Percentiles rank a stretch among this genome's conserved stretches.
phyloP scores from a whole-genome alignment of 108 stramenopile genomes.

The Cylindrotheca closterium region DNA sequence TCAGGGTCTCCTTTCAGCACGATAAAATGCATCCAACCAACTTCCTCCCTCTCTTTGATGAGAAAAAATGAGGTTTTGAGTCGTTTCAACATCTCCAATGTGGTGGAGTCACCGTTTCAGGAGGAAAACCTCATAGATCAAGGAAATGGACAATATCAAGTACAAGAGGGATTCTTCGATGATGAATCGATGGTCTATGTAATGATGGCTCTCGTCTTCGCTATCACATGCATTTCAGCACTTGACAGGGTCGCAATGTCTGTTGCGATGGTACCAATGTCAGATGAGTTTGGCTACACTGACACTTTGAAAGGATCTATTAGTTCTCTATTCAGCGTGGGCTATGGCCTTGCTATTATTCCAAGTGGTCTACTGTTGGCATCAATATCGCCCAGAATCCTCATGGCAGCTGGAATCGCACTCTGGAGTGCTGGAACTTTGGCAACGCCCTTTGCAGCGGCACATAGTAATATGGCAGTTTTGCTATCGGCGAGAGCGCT shows the following conservation, averaged over 20 bases:
- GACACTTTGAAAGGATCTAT: slow-evolving; percentile 87
- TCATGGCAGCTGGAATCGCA: slow-evolving; percentile 62
- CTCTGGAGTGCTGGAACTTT: slow-evolving; percentile 76
- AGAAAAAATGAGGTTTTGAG: too few relatives aligned
- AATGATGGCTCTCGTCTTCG: slow-evolving; percentile 58
- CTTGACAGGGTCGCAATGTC: slow-evolving; percentile 88
- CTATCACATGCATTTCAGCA: slow-evolving; percentile 62
- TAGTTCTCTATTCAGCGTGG: slow-evolving; percentile 71
- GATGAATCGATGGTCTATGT: slow-evolving; percentile 13
- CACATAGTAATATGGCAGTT: slow-evolving; percentile 32
- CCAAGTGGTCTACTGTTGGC: slow-evolving; percentile 72
- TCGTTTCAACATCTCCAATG: too few relatives aligned
- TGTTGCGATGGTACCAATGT: slow-evolving; percentile 88
- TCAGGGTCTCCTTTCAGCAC: too few relatives aligned
- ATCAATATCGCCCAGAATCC: slow-evolving; percentile 31
- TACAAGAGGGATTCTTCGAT: neutral
- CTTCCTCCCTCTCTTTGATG: too few relatives aligned
- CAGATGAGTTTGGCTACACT: slow-evolving; percentile 62
- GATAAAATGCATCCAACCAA: too few relatives aligned
- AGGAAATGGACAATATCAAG: too few relatives aligned
- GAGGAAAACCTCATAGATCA: too few relatives aligned
- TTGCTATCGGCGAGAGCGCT: slow-evolving; percentile 61
- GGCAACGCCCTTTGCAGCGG: slow-evolving; percentile 57
- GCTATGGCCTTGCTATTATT: slow-evolving; percentile 80
- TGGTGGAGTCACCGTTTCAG: too few relatives aligned